These are phyloP conservation scores for Suillus variegatus DNA, from an alignment of 768 basidiomycete species.

Conservation along the genomic window DNA sequence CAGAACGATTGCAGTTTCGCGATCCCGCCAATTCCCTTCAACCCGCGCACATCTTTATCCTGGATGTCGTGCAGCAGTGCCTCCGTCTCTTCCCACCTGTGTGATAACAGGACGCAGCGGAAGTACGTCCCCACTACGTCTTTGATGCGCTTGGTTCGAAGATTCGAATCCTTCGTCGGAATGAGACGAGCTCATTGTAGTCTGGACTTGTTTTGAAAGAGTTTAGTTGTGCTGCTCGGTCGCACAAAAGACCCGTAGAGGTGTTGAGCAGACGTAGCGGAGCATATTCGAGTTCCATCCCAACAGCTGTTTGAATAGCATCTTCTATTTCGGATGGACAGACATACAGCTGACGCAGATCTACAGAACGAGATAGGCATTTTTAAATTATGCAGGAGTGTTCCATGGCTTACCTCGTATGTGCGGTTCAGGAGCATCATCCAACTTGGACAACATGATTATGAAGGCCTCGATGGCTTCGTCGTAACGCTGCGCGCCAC, in stretches of 20 bases:
- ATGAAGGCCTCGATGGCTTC: too few relatives aligned
- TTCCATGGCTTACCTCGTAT: too few relatives aligned
- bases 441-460: too few relatives aligned
- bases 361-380: too few relatives aligned
- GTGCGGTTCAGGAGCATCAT: too few relatives aligned
- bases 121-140: neutral
- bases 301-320: too few relatives aligned
- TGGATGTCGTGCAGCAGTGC: neutral
- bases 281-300: neutral
- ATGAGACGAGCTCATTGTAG: neutral
- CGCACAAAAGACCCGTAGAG: neutral
- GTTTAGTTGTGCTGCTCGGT: neutral
- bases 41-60: neutral
- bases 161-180: fast-evolving
- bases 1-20: neutral
- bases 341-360: too few relatives aligned
- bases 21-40: neutral
- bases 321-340: too few relatives aligned
- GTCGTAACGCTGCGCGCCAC: neutral
- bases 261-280: neutral
- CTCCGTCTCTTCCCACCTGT: neutral
- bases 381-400: too few relatives aligned
- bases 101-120: neutral
- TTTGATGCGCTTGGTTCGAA: neutral
- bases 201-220: neutral